Base-by-base conservation (phyloP, 345 rosid genomes). In the Rhodamnia argentea region DNA sequence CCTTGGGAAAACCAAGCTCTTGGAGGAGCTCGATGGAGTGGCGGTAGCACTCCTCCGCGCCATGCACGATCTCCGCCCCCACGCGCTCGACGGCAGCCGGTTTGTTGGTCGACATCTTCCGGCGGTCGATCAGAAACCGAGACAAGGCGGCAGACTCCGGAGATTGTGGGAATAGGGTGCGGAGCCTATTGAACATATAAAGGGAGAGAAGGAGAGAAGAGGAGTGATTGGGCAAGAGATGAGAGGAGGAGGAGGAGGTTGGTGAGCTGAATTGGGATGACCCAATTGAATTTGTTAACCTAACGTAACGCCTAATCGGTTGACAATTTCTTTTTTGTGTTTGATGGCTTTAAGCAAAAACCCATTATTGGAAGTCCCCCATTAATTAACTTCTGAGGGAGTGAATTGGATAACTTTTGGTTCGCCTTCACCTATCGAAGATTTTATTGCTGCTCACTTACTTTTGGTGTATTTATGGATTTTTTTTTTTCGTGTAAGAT, bases 1-100 rank as follows among this genome's bases (percentile, higher is more conserved):
- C 99, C 84, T 92, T 92, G 9, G 99, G 99, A 87, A 97, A 96
- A 83, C 99, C 99, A 56, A 97, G 90, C 85, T 96, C 98, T 78
- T 93, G 90, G 1, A 97, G 95, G 47, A 97, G 94, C 87, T 95
- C 94, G 16, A 94, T 13, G 4, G 99, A 96, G 75, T 92, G 90
- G 52, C 89, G 84, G 85, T 91, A 85, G 88, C 99, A 97, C 26
- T 93, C 93, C 58, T 94, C 99, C 0, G 93, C 78, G 3, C 98
- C 99, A 6, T 93, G 86, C 84, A 91, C 98, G 7, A 94, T 87
- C 90, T 96, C 97, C 5, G 98, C 99, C 2, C 97, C 96, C 2
- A 86, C 94, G 23, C 95, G 92, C 85, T 92, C 92, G 4, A 90
- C 92, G 83, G 78, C 89, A n/a, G 82, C 85, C 26, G 14, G 4